Percentiles rank a stretch among this genome's conserved stretches.
Evolutionary conservation across 805 yeast genomes (phyloP).

Genomic region (Sporopachydermia quercuum): DNA sequence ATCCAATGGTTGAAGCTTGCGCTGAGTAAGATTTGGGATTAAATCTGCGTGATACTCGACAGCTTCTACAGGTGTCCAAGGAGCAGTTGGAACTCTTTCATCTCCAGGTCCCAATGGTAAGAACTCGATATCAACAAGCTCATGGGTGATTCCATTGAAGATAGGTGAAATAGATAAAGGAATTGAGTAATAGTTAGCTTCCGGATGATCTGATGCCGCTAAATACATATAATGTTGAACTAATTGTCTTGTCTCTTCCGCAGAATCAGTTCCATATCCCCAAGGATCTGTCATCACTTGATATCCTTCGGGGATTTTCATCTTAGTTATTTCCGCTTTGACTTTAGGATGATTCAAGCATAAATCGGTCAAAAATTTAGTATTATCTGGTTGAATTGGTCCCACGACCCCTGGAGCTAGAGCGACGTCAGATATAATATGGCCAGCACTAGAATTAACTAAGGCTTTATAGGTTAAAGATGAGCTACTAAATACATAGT

Average conservation of each 20-base stretch:
- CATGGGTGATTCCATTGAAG: constrained; percentile 42
- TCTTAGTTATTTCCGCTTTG: constrained; percentile 48
- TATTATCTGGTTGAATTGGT: constrained; percentile 54
- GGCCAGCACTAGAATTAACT: constrained; percentile 47
- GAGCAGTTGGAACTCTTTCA: constrained; percentile 34
- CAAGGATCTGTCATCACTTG: constrained; percentile 57
- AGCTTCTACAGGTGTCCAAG: constrained; percentile 44
- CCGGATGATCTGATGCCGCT: constrained; percentile 44
- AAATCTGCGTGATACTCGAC: constrained; percentile 67
- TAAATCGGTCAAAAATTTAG: constrained; percentile 35
- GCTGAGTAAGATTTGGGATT: constrained; percentile 35
- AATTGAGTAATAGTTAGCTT: constrained; percentile 61
- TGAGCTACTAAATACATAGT: constrained; percentile 37
- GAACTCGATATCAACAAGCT: constrained; percentile 58
- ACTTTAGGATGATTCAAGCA: constrained; percentile 41
- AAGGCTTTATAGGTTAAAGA: constrained; percentile 48
- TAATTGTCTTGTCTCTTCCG: constrained; percentile 28
- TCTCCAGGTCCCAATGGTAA: constrained; percentile 60
- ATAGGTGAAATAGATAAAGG: constrained; percentile 67
- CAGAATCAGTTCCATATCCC: constrained; percentile 68
- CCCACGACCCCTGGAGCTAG: constrained; percentile 48
- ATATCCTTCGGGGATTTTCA: constrained; percentile 43
- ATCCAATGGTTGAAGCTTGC: constrained; percentile 51
- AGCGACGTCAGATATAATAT: constrained; percentile 38
- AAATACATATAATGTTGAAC: constrained; percentile 63